A percentile compares a stretch with the other conserved stretches of the same genome.
phyloP scores from a whole-genome alignment of 495 filamentous ascomycete species.

The Hypoxylon perforatum region DNA sequence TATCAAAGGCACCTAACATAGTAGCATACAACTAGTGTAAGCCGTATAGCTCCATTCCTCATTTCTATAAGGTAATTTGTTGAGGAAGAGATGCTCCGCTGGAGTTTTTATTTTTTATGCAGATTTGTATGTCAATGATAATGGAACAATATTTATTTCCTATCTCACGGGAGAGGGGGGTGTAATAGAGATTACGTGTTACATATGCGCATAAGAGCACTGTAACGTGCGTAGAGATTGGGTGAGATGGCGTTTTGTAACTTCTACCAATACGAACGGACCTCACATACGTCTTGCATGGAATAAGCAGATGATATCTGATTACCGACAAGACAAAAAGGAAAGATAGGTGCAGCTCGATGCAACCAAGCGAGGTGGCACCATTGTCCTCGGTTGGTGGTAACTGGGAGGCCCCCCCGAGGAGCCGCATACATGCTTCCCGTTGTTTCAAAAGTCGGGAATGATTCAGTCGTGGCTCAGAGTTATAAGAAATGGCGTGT shows the following conservation, averaged over 20 bases:
- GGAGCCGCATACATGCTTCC: constrained; percentile 23
- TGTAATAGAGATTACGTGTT: too few species aligned
- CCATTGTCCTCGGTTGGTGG: background rate
- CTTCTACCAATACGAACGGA: constrained; percentile 2
- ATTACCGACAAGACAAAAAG: constrained; percentile 12
- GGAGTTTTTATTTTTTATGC: background rate
- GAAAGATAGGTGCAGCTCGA: constrained; percentile 21
- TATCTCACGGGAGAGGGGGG: too few species aligned
- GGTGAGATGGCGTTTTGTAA: too few species aligned
- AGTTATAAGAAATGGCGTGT: constrained; percentile 1
- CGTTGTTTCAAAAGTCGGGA: constrained; percentile 6
- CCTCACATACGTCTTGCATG: constrained; percentile 1
- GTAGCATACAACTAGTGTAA: too few species aligned
- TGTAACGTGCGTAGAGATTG: constrained; percentile 2
- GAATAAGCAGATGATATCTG: constrained; percentile 21
- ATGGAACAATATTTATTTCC: too few species aligned
- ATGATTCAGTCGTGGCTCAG: background rate
- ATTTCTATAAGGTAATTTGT: constrained; percentile 34
- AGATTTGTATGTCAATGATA: background rate
- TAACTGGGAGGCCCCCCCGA: constrained; percentile 1
- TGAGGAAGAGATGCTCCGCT: constrained; percentile 17
- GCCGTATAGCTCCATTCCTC: constrained; percentile 3
- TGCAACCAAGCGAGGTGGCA: constrained; percentile 10
- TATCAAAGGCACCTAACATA: background rate
- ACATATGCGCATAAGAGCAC: background rate